Conservation (phyloP, 176 grass and related monocot species). For the Chloris gayana region DNA sequence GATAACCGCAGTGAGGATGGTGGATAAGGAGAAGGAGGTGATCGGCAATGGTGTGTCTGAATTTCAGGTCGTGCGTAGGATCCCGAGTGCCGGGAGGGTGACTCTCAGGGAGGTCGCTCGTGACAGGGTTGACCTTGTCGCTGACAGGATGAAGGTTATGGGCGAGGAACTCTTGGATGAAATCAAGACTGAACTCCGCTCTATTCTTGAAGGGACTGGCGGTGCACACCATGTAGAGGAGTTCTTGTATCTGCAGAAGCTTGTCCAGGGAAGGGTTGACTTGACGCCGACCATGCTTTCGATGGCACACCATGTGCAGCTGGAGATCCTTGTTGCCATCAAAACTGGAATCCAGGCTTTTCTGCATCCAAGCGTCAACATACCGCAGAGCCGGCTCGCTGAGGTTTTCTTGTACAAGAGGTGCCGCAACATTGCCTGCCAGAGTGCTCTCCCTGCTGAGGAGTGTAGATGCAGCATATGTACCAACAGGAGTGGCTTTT, state of each 20-base stretch:
- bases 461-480: conserved; percentile 72
- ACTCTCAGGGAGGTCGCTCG: conserved; percentile 71
- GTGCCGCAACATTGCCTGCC: conserved; percentile 82
- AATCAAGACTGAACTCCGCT: conserved; percentile 57
- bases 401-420: conserved; percentile 87
- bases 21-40: conserved; percentile 59
- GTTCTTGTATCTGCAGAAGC: conserved; percentile 76
- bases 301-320: conserved; percentile 65
- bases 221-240: conserved; percentile 65
- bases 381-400: conserved; percentile 47
- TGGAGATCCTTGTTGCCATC: conserved; percentile 80
- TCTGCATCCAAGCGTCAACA: conserved; percentile 71
- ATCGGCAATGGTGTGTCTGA: conserved; percentile 35
- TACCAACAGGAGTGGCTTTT: conserved; percentile 66
- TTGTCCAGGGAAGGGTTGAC: conserved; percentile 66
- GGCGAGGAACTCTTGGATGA: conserved; percentile 66
- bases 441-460: conserved; percentile 64
- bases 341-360: conserved; percentile 84
- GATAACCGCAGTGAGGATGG: conserved; percentile 37
- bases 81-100: conserved; percentile 39
- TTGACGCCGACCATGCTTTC: conserved; percentile 50
- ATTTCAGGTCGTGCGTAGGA: conserved; percentile 36
- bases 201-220: conserved; percentile 65
- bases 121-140: conserved; percentile 51
- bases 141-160: conserved; percentile 73